Base-by-base conservation (phyloP, 257 asterid genomes). In the Ocimum tenuiflorum region DNA sequence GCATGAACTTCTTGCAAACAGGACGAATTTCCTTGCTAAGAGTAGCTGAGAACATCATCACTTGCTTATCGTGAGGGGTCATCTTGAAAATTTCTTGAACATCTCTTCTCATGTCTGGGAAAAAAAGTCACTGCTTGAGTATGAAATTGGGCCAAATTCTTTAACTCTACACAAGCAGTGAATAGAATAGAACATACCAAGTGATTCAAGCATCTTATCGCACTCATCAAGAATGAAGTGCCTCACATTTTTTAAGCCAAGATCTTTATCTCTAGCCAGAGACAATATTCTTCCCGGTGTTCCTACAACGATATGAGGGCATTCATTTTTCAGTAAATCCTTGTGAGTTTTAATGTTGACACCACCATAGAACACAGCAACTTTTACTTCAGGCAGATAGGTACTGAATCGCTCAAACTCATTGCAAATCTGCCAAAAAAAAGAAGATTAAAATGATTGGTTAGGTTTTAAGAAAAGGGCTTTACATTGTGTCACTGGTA, bases 51-150 rank as follows among this genome's bases (percentile, higher is more conserved):
- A 88, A 88, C 96, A 88, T 88, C 96, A 88, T 88, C 33, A 88
- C 96, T 83, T 86, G 96, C 84, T 88, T 88, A 65, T 88, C 96
- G 11, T 86, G 96, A 31, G 95, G 91, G 17, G 95, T 87, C 95
- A 81, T 78, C 80, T 84, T 82, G 82, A 87, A 87, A 75, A 87
- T 87, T 75, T 81, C 86, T 69, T 87, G 91, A 19, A 87, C 95
- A 65, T 87, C 95, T 75, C 85, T 84, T 83, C 95, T 79, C 95
- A 87, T 85, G 76, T 87, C 95, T 87, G 77, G n/a, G n/a, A 68
- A 35, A 69, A 51, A 38, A 65, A 58, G 14, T 7, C 35, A 31
- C 20, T 12, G 12, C 7, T 18, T 57, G 48, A 22, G 67, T n/a
- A 13, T 39, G n/a, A 41, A 14, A 27, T 31, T 29, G 15, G 7